Evolutionary conservation across 1,284 basidiomycete species (phyloP).

Genomic region (Puccinia polysora): DNA sequence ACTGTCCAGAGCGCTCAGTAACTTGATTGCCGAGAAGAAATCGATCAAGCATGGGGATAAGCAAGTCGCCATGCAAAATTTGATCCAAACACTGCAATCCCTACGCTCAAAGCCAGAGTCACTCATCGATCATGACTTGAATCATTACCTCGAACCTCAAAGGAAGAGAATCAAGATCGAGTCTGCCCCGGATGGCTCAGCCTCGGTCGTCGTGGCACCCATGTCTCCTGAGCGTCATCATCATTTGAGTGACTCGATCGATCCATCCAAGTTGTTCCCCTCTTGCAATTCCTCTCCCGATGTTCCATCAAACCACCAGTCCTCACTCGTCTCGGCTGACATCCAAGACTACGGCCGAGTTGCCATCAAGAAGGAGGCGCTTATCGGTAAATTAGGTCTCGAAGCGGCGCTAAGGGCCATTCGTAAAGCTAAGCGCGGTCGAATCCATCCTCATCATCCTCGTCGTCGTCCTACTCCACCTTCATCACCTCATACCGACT

Average conservation of each 20-base stretch:
- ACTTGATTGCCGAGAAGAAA: neutral
- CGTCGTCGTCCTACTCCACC: neutral
- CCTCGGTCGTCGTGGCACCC: neutral
- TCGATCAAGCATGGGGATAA: neutral
- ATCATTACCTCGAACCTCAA: neutral
- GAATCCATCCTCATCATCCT: neutral
- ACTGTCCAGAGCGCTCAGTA: slow-evolving; percentile 3
- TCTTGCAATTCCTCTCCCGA: neutral
- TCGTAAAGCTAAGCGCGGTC: neutral
- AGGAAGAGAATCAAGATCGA: slow-evolving; percentile 10
- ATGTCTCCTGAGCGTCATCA: neutral
- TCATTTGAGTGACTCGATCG: too few relatives aligned
- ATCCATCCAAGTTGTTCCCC: slow-evolving; percentile 1
- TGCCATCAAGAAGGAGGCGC: slow-evolving; percentile 17
- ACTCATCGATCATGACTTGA: too few relatives aligned
- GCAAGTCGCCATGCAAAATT: neutral
- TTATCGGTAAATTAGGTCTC: slow-evolving; percentile 17
- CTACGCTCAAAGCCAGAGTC: neutral
- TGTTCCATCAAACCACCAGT: slow-evolving; percentile 5
- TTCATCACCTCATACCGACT: neutral
- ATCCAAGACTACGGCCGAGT: slow-evolving; percentile 9
- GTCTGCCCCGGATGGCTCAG: slow-evolving; percentile 18
- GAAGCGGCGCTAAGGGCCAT: slow-evolving; percentile 22
- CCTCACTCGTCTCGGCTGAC: slow-evolving; percentile 10
- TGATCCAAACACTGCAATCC: neutral